Conservation (phyloP, 306 rosid genomes). For the Acacia crassicarpa region DNA sequence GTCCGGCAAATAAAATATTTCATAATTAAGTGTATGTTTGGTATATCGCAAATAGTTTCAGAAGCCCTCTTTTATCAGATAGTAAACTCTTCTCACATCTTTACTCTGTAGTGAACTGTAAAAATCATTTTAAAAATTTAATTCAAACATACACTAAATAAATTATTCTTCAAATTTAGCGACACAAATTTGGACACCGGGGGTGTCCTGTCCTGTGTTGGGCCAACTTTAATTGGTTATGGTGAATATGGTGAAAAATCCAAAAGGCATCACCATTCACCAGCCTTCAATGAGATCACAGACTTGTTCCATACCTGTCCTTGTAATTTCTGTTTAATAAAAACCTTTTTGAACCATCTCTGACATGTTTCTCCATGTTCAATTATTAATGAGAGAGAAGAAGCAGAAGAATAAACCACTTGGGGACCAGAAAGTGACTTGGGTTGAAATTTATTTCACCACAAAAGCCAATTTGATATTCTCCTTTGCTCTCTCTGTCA, state of each 20-base stretch:
- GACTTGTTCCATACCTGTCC: neutral
- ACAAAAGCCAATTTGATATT: neutral
- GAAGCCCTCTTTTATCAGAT: no score
- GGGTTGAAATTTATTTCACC: neutral
- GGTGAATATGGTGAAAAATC: neutral
- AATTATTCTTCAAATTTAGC: neutral
- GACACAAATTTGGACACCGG: neutral
- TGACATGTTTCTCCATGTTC: neutral
- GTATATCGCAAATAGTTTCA: no score
- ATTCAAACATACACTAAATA: no score
- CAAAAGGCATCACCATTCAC: neutral
- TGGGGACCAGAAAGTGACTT: neutral
- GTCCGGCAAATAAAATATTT: no score
- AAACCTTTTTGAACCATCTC: slow-evolving; percentile 2
- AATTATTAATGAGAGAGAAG: slow-evolving; percentile 11
- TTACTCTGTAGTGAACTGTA: no score
- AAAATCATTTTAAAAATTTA: no score
- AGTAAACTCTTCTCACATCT: no score
- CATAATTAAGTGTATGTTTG: neutral
- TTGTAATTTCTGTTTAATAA: neutral
- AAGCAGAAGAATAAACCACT: neutral
- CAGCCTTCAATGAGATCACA: slow-evolving; percentile 24
- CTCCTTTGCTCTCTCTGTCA: neutral
- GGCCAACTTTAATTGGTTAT: neutral
- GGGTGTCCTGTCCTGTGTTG: neutral